A percentile compares a stretch with the other conserved stretches of the same genome.
Conservation (phyloP, 148 eudicot genomes). For the Suaeda aralocaspica region DNA sequence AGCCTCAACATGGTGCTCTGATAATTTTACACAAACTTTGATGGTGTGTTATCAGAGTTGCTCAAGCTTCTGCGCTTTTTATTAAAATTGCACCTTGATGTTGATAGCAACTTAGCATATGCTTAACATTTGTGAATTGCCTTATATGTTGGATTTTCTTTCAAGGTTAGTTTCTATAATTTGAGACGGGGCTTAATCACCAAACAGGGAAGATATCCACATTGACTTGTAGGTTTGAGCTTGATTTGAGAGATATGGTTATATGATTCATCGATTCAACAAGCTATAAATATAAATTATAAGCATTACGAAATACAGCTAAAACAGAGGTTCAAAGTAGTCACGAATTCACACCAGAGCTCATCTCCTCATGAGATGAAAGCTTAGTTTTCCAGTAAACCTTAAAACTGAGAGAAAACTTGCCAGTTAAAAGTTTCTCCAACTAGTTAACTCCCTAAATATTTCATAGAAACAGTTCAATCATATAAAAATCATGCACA, state of each 20-base stretch:
- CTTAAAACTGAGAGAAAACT: not conserved
- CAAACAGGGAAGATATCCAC: too few species aligned
- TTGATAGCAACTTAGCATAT: too few species aligned
- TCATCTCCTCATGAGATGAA: not conserved
- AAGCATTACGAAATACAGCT: too few species aligned
- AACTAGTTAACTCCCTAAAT: not conserved
- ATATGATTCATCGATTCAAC: too few species aligned
- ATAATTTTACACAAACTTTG: not conserved
- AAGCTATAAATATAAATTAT: too few species aligned
- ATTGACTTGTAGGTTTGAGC: not conserved
- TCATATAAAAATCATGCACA: not conserved
- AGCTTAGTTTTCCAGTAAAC: not conserved
- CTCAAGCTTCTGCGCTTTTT: not conserved
- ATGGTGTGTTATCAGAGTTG: not conserved
- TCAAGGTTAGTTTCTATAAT: too few species aligned
- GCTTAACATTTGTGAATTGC: too few species aligned
- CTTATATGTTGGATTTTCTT: too few species aligned
- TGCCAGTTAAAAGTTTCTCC: not conserved
- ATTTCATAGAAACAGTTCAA: not conserved
- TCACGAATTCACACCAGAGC: not conserved
- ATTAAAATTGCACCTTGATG: not conserved
- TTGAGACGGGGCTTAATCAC: too few species aligned
- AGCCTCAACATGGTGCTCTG: not conserved
- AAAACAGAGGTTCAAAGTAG: too few species aligned
- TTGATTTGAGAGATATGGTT: too few species aligned